phyloP scores from a whole-genome alignment of 169 alveolate genomes.

The Plasmodium reichenowi region DNA sequence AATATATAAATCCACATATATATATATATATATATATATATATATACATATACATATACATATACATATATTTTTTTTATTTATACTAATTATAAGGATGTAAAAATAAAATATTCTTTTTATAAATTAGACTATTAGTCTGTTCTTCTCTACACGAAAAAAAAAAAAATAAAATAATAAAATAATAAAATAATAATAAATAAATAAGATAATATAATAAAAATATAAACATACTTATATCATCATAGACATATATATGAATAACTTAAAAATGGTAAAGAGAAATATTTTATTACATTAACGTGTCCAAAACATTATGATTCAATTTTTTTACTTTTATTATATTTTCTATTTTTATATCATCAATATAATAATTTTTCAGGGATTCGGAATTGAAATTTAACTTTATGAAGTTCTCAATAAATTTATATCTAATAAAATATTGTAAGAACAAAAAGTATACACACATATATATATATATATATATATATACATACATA shows the following conservation, averaged over 20 bases:
- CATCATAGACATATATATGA: background rate
- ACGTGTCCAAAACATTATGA: conserved; percentile 30
- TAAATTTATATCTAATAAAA: conserved; percentile 11
- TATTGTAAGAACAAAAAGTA: background rate
- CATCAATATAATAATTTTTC: conserved; percentile 49
- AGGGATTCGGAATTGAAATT: conserved; percentile 32
- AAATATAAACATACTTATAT: background rate
- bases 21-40: too few species aligned
- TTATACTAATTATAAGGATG: conserved; percentile 72
- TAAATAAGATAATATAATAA: background rate
- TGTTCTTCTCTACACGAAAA: conserved; percentile 26
- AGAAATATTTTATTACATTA: conserved; percentile 27
- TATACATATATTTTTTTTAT: background rate
- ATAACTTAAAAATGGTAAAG: background rate
- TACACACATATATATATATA: background rate
- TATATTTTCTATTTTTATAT: conserved; percentile 67
- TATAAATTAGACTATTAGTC: conserved; percentile 38
- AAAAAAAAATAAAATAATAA: background rate
- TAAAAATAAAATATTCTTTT: conserved; percentile 40
- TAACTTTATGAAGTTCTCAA: conserved; percentile 28
- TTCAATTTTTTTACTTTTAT: conserved; percentile 62
- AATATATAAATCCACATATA: too few species aligned
- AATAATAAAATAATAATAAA: background rate
- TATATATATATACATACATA: background rate
- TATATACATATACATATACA: background rate